phyloP scores from a whole-genome alignment of 2,329 filamentous ascomycete species.

The Aspergillus sp. region DNA sequence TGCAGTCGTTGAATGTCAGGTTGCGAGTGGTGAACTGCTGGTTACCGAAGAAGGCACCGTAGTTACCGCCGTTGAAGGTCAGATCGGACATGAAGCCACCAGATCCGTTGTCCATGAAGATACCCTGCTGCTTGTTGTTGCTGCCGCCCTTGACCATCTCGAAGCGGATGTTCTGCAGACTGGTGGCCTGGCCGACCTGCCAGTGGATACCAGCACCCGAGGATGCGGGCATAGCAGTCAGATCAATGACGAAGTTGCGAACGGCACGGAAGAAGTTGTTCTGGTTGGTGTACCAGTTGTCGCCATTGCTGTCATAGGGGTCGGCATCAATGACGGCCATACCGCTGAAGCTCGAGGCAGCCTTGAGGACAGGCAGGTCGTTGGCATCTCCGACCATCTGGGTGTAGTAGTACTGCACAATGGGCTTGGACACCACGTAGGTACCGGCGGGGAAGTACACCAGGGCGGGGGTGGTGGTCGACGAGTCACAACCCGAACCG shows the following conservation, averaged over 20 bases:
- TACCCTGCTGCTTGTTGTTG: conserved; percentile 70
- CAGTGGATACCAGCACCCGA: conserved; percentile 75
- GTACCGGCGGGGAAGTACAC: conserved; percentile 91
- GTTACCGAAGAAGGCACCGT: conserved; percentile 77
- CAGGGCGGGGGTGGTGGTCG: conserved; percentile 78
- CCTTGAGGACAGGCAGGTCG: conserved; percentile 73
- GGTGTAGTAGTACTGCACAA: conserved; percentile 89
- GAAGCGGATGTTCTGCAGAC: conserved; percentile 78
- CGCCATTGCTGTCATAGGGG: conserved; percentile 70
- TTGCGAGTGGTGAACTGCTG: conserved; percentile 89
- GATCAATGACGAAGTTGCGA: conserved; percentile 78
- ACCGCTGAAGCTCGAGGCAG: conserved; percentile 69
- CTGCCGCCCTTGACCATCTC: conserved; percentile 71
- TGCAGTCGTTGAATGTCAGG: conserved; percentile 76
- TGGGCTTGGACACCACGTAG: conserved; percentile 76
- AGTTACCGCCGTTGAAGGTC: conserved; percentile 77
- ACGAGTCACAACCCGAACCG: conserved; percentile 77
- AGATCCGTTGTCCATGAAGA: conserved; percentile 84
- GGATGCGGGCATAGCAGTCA: conserved; percentile 64
- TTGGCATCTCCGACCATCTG: conserved; percentile 83
- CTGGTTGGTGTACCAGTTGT: conserved; percentile 78
- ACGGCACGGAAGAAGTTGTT: conserved; percentile 82
- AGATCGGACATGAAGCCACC: conserved; percentile 83
- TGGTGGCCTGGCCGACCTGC: conserved; percentile 83
- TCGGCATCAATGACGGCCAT: conserved; percentile 90